Base-by-base conservation (phyloP, 2,329 filamentous ascomycete species). In the Meredithiella fracta region DNA sequence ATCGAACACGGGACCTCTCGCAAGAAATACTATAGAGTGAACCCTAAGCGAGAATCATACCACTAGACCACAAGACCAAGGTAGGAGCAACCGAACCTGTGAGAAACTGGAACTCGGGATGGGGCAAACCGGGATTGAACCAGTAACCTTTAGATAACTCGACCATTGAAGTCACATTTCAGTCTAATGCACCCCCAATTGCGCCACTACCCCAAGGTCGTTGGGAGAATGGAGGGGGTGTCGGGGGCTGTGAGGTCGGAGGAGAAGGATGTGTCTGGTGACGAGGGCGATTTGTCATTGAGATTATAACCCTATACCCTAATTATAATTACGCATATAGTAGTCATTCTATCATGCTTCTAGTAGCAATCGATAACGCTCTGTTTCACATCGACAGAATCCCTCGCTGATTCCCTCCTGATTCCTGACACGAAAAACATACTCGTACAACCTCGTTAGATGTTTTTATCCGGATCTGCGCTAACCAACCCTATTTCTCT, bases 41-140 rank as follows among this genome's bases (percentile, higher is more conserved):
- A 66, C 78, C 78, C 78, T 81, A 80, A 80, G 78, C 77, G 76
- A 79, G 77, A 80, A 82, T 80, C 77, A 80, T 81, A 80, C 78
- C 78, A 75, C 78, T 79, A 80, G 76, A 78, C 76, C 75, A 79
- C 68, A 70, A 71, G 69, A 71, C 69, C 71, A 50, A 47, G 42
- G 34, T 40, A 6, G 67, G 66, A 68, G 61, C 57, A 65, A 77
- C 77, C 78, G 80, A 80, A 80, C n/a, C n/a, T n/a, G 78, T 77
- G 76, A 79, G 77, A 80, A 81, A 9, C 23, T 6, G 44, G 6
- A 23, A 34, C 9, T 22, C 3, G 3, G 14, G 37, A 20, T 57
- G 56, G 56, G 56, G 51, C 47, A 53, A 57, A 57, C 56, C 56
- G 56, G 56, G 56, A 57, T 57, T 38, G 56, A 57, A 57, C 56